These are phyloP conservation scores for Exophiala calicioides DNA, from an alignment of 2,329 filamentous ascomycete genomes.

Conservation along the genomic window DNA sequence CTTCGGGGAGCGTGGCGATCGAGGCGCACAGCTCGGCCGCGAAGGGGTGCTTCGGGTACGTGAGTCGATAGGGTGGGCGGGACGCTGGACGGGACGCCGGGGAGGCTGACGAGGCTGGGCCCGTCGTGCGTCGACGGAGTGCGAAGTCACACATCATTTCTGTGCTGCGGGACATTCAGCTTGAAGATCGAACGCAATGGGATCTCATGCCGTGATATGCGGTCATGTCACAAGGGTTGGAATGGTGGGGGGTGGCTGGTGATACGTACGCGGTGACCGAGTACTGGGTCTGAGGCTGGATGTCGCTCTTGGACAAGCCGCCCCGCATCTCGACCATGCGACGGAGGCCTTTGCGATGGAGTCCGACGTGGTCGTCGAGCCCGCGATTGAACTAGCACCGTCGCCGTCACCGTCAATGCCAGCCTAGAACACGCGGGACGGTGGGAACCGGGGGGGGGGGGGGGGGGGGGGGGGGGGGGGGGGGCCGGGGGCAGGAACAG, in stretches of 20 bases:
- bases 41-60: constrained; percentile 19
- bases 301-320: constrained; percentile 1
- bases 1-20: constrained; percentile 9
- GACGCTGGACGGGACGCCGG: neutral
- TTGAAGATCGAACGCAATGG: too few species aligned
- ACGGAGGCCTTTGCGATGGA: constrained; percentile 11
- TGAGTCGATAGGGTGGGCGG: too few species aligned
- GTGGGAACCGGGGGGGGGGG: too few species aligned
- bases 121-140: constrained; percentile 1
- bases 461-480: too few species aligned
- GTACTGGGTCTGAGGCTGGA: constrained; percentile 8
- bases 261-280: constrained; percentile 9
- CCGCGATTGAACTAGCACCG: constrained; percentile 4
- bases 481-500: neutral
- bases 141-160: constrained; percentile 17
- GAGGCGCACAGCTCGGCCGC: constrained; percentile 5
- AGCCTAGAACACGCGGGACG: neutral
- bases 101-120: constrained; percentile 9
- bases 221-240: neutral
- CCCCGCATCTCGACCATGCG: constrained; percentile 9
- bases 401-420: too few species aligned
- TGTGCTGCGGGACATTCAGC: constrained; percentile 1
- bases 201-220: neutral
- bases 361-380: constrained; percentile 9
- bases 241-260: neutral